phyloP scores from a whole-genome alignment of 2,329 filamentous ascomycete species.

The Lachnellula occidentalis region DNA sequence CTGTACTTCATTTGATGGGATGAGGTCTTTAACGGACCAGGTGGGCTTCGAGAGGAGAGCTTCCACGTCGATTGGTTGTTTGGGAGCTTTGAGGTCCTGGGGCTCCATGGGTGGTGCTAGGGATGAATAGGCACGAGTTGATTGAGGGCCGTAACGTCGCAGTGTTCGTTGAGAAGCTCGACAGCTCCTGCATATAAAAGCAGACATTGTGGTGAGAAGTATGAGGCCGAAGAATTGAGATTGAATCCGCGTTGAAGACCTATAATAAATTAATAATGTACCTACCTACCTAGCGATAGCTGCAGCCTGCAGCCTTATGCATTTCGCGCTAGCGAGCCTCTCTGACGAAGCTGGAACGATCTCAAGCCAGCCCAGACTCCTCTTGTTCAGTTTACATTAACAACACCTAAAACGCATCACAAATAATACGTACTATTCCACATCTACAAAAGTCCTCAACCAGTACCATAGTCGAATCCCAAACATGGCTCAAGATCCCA shows the following conservation, averaged over 20 bases:
- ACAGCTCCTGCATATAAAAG: constrained; percentile 17
- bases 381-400: constrained; percentile 1
- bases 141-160: not conserved
- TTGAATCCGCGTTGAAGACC: not conserved
- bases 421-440: not conserved
- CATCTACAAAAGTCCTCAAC: constrained; percentile 2
- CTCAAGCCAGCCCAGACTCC: not conserved
- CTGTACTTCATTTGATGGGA: constrained; percentile 28
- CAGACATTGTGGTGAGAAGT: constrained; percentile 9
- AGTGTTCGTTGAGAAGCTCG: constrained; percentile 8
- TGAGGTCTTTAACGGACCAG: constrained; percentile 66
- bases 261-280: too few species aligned
- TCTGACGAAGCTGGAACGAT: not conserved
- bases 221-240: not conserved
- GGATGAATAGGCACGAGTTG: constrained; percentile 4
- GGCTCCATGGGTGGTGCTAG: constrained; percentile 1
- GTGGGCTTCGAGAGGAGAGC: constrained; percentile 63
- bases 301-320: constrained; percentile 2
- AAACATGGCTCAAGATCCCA: constrained; percentile 69
- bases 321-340: not conserved
- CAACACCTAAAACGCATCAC: constrained; percentile 9
- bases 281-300: not conserved
- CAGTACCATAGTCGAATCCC: not conserved
- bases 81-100: not conserved
- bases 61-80: constrained; percentile 10